Evolutionary conservation across 371 early-diverging fungal species (phyloP), one percentile per base, ranked within the genome.

Genomic region (Mortierella sp.): DNA sequence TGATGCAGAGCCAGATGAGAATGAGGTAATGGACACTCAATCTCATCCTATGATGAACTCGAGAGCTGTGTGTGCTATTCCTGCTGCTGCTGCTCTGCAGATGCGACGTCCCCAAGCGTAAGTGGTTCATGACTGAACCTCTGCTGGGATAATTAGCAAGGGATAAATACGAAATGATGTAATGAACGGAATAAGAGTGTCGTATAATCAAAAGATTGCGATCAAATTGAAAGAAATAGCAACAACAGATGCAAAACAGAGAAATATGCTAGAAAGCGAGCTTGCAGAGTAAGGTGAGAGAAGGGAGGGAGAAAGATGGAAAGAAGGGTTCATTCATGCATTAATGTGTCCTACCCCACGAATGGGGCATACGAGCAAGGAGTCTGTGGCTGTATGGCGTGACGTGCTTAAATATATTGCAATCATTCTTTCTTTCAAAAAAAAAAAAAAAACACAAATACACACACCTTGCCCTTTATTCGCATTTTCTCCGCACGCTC

Each of bases 1-100:
- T 68, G 62, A 72, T 49, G 70, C 76, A 81, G 0, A 81, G 73
- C 73, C 76, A 81, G 63, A 76, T 62, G 49, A 75, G 65, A 43
- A 75, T 69, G 60, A 81, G 51, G n/a, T 32, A 57, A 14, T 73
- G 67, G 14, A 81, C 66, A 24, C 72, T 73, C 28, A 61, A 37
- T 60, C 65, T 52, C 64, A 55, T 55, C 35, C 47, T 57, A 39
- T 28, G 52, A 30, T n/a, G 24, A 24, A 32, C 26, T 28, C 37
- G 40, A 24, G 28, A n/a, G 39, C 24, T 39, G 16, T 30, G 26
- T 32, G 16, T 61, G 60, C 30, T 60, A 66, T 45, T 64, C 39
- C 43, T 30, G 60, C 32, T 64, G 49, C 62, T 51, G 24, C 35
- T 66, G 40, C n/a, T 16, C 35, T 39, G 59, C 16, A 39, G 39